Percentiles rank a stretch among this genome's conserved stretches.
phyloP scores from a whole-genome alignment of 768 basidiomycete species.

The Tremella yokohamensis region DNA sequence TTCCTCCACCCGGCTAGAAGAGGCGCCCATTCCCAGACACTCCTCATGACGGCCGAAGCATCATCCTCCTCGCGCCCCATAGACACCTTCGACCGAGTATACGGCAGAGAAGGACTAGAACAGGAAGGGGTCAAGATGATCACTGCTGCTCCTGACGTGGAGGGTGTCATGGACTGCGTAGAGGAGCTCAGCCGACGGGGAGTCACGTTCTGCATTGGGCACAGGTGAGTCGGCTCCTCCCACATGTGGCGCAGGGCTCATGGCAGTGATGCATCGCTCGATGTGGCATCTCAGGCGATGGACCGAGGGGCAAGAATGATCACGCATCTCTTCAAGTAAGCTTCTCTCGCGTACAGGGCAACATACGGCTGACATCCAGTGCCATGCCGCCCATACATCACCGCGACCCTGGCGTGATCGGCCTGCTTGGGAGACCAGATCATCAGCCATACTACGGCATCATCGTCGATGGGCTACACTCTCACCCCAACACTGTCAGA shows the following conservation, averaged over 20 bases:
- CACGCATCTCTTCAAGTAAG: constrained; percentile 78
- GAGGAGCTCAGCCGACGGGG: constrained; percentile 62
- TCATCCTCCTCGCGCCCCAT: constrained; percentile 12
- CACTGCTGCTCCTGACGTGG: constrained; percentile 80
- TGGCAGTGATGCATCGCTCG: constrained; percentile 67
- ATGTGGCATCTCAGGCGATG: constrained; percentile 68
- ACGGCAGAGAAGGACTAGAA: constrained; percentile 54
- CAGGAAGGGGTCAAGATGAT: constrained; percentile 59
- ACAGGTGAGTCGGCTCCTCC: constrained; percentile 60
- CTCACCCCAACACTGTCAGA: constrained; percentile 82
- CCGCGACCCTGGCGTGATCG: constrained; percentile 86
- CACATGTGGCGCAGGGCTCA: not conserved
- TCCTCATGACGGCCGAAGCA: constrained; percentile 21
- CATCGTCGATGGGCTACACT: constrained; percentile 88
- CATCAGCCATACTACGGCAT: constrained; percentile 78
- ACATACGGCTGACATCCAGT: constrained; percentile 40
- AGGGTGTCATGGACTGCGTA: constrained; percentile 73
- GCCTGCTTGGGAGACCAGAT: constrained; percentile 71
- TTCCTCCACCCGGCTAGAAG: constrained; percentile 78
- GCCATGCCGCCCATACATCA: constrained; percentile 56
- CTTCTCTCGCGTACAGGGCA: no score
- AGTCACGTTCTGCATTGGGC: constrained; percentile 79
- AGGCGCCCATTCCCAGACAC: constrained; percentile 68
- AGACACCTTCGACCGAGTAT: constrained; percentile 68
- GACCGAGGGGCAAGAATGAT: constrained; percentile 73